Evolutionary conservation across 2,329 filamentous ascomycete genomes (phyloP).

Genomic region (Alternaria dauci): DNA sequence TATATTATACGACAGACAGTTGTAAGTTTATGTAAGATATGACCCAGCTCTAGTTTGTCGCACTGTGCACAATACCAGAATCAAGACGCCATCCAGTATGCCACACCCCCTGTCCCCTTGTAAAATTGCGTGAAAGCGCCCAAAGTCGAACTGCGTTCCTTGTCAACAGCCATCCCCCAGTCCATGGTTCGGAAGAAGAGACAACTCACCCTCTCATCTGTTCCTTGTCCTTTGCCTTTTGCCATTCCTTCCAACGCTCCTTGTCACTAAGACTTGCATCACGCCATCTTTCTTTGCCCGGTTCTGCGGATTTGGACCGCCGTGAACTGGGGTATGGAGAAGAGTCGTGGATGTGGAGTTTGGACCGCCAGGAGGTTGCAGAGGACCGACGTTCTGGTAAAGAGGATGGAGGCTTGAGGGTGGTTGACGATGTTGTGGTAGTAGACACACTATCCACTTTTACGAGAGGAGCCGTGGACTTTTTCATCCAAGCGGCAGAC

Average conservation of each 20-base stretch:
- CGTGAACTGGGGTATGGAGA: neutral
- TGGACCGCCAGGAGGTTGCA: conserved; percentile 20
- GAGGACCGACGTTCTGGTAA: neutral
- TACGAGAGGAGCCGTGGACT: neutral
- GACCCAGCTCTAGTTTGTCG: neutral
- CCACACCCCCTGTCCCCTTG: neutral
- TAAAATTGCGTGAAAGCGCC: conserved; percentile 16
- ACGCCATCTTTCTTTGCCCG: conserved; percentile 34
- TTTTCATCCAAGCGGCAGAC: neutral
- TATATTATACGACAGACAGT: neutral
- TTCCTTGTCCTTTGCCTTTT: conserved; percentile 36
- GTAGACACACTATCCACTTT: neutral
- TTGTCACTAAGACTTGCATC: conserved; percentile 34
- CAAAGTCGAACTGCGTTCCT: conserved; percentile 15
- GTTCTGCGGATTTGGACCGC: neutral
- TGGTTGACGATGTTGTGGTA: neutral
- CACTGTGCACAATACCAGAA: neutral
- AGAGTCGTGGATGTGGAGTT: conserved; percentile 8
- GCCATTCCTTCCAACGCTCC: conserved; percentile 40
- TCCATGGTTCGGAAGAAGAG: neutral
- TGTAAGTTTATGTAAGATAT: neutral
- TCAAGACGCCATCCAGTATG: neutral
- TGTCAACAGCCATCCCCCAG: neutral
- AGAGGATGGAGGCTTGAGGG: neutral
- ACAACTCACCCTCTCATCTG: conserved; percentile 20